Conservation (phyloP, 805 yeast species). For the Scheffersomyces coipomensis region DNA sequence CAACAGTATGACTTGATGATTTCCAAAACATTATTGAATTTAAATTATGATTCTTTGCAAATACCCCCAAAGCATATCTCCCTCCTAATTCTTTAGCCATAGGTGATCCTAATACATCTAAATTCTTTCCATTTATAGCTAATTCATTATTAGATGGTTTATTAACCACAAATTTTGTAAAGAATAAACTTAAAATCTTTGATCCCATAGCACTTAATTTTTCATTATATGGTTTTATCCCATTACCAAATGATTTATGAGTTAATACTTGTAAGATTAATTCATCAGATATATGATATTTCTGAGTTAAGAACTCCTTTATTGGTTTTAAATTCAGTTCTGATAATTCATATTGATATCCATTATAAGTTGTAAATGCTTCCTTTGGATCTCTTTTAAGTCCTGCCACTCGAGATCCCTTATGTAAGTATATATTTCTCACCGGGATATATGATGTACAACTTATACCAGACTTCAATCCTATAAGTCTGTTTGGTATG, state of each 20-base stretch:
- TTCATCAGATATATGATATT: conserved; percentile 57
- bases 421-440: conserved; percentile 40
- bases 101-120: conserved; percentile 60
- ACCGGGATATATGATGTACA: background rate
- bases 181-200: conserved; percentile 52
- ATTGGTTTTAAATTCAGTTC: conserved; percentile 49
- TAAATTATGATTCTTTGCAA: conserved; percentile 48
- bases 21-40: conserved; percentile 66
- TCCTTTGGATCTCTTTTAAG: conserved; percentile 69
- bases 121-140: conserved; percentile 48
- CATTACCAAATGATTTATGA: conserved; percentile 94
- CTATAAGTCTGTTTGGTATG: background rate
- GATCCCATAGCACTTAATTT: conserved; percentile 72
- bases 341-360: conserved; percentile 50
- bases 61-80: conserved; percentile 48
- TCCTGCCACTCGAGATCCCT: conserved; percentile 64
- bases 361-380: conserved; percentile 28
- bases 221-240: conserved; percentile 85
- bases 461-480: too few species aligned
- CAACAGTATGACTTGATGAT: conserved; percentile 48
- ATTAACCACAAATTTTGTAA: conserved; percentile 44
- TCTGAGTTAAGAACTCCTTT: conserved; percentile 45
- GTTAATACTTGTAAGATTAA: conserved; percentile 78
- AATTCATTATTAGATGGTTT: conserved; percentile 20
- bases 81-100: conserved; percentile 52